Conservation (phyloP, 1,139 yeast genomes). For the Pichia sp. region DNA sequence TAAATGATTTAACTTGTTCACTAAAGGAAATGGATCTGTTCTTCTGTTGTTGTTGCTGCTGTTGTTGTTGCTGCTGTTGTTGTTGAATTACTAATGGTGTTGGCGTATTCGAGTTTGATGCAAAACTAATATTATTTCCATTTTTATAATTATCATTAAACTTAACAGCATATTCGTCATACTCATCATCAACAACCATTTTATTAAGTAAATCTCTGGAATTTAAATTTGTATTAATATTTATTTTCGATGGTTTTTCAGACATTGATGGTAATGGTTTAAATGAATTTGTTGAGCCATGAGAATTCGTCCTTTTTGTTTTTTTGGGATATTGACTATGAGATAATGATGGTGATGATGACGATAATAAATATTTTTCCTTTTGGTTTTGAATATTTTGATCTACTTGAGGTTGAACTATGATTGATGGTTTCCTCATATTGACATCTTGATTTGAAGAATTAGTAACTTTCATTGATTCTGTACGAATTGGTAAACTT, state of each 20-base stretch:
- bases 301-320: constrained; percentile 8
- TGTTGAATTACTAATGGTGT: constrained; percentile 9
- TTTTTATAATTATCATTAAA: constrained; percentile 15
- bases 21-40: constrained; percentile 30
- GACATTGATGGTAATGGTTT: constrained; percentile 1
- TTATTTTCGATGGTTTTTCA: constrained; percentile 10
- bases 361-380: no score
- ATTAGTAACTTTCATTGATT: constrained; percentile 15
- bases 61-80: neutral
- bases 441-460: neutral
- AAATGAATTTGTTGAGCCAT: constrained; percentile 1
- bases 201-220: constrained; percentile 30
- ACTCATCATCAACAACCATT: constrained; percentile 30
- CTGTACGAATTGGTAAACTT: constrained; percentile 36
- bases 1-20: constrained; percentile 32
- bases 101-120: constrained; percentile 17
- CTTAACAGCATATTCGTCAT: constrained; percentile 19
- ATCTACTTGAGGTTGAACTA: no score
- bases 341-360: neutral
- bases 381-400: no score
- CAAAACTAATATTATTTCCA: constrained; percentile 10
- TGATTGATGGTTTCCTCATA: neutral
- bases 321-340: neutral
- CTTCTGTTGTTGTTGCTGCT: neutral
- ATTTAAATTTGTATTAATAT: constrained; percentile 10